A percentile compares a stretch with the other conserved stretches of the same genome.
These are phyloP conservation scores for Candida labiduridarum DNA, from an alignment of 1,139 yeast genomes.

Conservation along the genomic window DNA sequence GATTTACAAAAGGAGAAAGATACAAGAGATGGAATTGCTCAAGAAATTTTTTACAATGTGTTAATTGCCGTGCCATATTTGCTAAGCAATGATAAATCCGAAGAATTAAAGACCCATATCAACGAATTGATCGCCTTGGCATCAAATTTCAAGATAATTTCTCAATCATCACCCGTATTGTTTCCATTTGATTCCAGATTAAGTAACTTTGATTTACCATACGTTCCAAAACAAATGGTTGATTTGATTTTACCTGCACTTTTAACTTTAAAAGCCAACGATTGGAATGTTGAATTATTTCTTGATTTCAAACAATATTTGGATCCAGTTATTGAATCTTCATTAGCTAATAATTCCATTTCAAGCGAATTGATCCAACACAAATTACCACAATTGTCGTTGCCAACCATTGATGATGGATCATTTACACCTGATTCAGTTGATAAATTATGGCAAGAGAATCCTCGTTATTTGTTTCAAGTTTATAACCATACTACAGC, in stretches of 20 bases:
- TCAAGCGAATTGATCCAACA: conserved; percentile 47
- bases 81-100: conserved; percentile 46
- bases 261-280: conserved; percentile 31
- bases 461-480: conserved; percentile 65
- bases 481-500: conserved; percentile 55
- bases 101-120: conserved; percentile 36
- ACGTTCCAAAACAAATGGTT: conserved; percentile 53
- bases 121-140: conserved; percentile 51
- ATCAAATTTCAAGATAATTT: conserved; percentile 33
- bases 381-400: conserved; percentile 46
- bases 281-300: conserved; percentile 35
- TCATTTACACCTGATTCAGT: conserved; percentile 35
- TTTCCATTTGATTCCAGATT: conserved; percentile 43
- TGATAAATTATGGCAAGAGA: conserved; percentile 42
- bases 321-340: conserved; percentile 39
- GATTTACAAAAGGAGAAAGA: conserved; percentile 49
- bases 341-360: conserved; percentile 38
- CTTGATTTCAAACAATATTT: conserved; percentile 34
- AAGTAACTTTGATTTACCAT: conserved; percentile 47
- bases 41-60: conserved; percentile 66
- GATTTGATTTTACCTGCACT: conserved; percentile 59
- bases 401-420: conserved; percentile 45
- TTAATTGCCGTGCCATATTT: conserved; percentile 72
- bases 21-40: conserved; percentile 60
- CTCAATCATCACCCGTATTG: conserved; percentile 26